These are phyloP conservation scores for Pachysandra terminalis DNA, from an alignment of 164 flowering plant species.

Conservation along the genomic window DNA sequence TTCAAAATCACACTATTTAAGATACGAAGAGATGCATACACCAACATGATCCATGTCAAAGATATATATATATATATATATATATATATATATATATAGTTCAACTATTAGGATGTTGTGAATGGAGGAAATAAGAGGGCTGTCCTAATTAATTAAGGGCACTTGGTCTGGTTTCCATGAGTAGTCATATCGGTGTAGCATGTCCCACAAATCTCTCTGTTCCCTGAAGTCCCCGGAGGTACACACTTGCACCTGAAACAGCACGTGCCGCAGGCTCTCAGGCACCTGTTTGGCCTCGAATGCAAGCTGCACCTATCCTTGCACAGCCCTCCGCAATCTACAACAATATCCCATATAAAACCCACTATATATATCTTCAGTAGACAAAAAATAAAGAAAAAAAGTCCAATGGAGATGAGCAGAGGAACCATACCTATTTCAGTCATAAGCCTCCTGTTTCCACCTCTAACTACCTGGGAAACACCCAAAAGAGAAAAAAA, in stretches of 20 bases:
- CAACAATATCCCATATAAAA: neutral
- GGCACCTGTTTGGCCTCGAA: constrained; percentile 28
- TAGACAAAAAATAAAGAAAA: neutral
- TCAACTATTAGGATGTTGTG: too few species aligned
- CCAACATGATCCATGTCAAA: too few species aligned
- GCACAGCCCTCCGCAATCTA: constrained; percentile 25
- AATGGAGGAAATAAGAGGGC: too few species aligned
- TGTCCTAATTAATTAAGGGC: constrained; percentile 16
- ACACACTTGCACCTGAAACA: constrained; percentile 29
- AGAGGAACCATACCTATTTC: constrained; percentile 4
- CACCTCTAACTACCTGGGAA: constrained; percentile 8
- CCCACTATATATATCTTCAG: neutral
- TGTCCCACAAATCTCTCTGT: constrained; percentile 20
- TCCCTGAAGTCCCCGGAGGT: constrained; percentile 29
- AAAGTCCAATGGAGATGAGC: neutral
- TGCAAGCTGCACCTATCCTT: constrained; percentile 19
- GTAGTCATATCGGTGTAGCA: constrained; percentile 31
- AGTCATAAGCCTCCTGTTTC: constrained; percentile 13
- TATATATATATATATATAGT: too few species aligned
- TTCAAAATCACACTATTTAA: too few species aligned
- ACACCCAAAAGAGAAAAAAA: neutral
- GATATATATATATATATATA: too few species aligned
- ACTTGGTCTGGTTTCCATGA: constrained; percentile 26
- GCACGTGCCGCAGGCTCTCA: constrained; percentile 25
- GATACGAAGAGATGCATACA: too few species aligned